A percentile compares a stretch with the other conserved stretches of the same genome.
phyloP scores from a whole-genome alignment of 108 stramenopile genomes.

The Stephanodiscus triporus region DNA sequence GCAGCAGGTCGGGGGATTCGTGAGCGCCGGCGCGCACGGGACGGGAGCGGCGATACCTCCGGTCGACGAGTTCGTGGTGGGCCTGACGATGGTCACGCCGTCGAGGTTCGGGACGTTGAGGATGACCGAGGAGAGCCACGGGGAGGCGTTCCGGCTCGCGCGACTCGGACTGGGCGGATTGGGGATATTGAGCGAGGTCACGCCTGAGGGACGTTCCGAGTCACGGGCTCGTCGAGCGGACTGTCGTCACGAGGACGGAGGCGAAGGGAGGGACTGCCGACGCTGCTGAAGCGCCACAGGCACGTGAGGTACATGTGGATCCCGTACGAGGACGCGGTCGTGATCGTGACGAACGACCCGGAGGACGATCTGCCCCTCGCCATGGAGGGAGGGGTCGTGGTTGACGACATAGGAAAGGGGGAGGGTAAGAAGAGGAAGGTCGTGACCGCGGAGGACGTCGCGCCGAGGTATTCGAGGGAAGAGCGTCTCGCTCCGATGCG shows the following conservation, averaged over 20 bases:
- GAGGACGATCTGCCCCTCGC: constrained; percentile 49
- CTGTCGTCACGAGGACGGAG: constrained; percentile 82
- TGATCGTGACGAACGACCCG: constrained; percentile 95
- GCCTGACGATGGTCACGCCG: constrained; percentile 91
- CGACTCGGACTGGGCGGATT: constrained; percentile 93
- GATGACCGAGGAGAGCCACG: constrained; percentile 64
- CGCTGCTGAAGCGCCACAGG: constrained; percentile 73
- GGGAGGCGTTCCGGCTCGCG: constrained; percentile 79
- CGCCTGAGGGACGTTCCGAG: constrained; percentile 89
- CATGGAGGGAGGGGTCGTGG: constrained; percentile 37
- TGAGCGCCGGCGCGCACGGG: constrained; percentile 96
- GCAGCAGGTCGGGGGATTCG: constrained; percentile 97
- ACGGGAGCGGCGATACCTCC: constrained; percentile 93
- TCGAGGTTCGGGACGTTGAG: constrained; percentile 75
- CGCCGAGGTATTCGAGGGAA: constrained; percentile 37
- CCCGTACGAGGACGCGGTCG: constrained; percentile 94
- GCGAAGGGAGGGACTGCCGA: constrained; percentile 66
- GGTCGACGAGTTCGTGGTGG: constrained; percentile 92
- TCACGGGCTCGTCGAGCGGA: constrained; percentile 88
- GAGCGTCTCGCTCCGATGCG: constrained; percentile 66
- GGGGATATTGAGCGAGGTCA: constrained; percentile 95
- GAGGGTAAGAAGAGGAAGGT: constrained; percentile 47
- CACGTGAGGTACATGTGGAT: constrained; percentile 99
- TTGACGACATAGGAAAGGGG: constrained; percentile 36
- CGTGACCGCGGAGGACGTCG: constrained; percentile 42